Conservation (phyloP, 1,284 basidiomycete species). For the Fomitopsis schrenkii region DNA sequence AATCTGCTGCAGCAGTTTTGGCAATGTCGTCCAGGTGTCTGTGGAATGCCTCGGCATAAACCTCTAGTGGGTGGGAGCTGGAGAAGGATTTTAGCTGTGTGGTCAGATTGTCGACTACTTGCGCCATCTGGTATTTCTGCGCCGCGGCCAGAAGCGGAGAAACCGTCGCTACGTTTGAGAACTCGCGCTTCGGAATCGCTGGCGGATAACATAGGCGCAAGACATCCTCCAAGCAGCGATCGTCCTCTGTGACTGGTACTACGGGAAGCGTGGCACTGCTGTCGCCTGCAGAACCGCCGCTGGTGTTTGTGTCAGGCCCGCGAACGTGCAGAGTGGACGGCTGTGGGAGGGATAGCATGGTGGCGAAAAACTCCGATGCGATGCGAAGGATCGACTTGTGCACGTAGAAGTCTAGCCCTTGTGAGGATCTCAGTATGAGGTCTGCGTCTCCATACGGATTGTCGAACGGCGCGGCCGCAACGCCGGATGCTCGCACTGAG, state of each 20-base stretch:
- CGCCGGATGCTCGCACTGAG: too few species aligned
- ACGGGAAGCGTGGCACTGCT: background rate
- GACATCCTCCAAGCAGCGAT: background rate
- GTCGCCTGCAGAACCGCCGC: background rate
- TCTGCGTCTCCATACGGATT: background rate
- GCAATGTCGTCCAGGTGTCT: background rate
- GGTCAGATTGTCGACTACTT: background rate
- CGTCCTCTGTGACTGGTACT: background rate
- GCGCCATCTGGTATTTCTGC: background rate
- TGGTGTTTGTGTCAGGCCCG: background rate
- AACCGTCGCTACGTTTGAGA: background rate
- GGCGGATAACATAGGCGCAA: background rate
- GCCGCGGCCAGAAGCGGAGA: background rate
- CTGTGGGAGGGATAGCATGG: background rate
- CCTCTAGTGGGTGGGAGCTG: background rate
- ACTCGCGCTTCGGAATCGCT: background rate
- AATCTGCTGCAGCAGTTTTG: background rate
- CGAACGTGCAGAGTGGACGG: background rate
- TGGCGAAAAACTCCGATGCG: constrained; percentile 21
- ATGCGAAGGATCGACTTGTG: constrained; percentile 7
- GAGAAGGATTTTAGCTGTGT: background rate
- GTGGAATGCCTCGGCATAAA: background rate
- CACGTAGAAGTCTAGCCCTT: constrained; percentile 13
- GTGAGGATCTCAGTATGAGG: constrained; percentile 18
- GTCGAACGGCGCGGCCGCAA: background rate